A percentile compares a stretch with the other conserved stretches of the same genome.
phyloP scores from a whole-genome alignment of 805 yeast species.

The Starmerella powellii region DNA sequence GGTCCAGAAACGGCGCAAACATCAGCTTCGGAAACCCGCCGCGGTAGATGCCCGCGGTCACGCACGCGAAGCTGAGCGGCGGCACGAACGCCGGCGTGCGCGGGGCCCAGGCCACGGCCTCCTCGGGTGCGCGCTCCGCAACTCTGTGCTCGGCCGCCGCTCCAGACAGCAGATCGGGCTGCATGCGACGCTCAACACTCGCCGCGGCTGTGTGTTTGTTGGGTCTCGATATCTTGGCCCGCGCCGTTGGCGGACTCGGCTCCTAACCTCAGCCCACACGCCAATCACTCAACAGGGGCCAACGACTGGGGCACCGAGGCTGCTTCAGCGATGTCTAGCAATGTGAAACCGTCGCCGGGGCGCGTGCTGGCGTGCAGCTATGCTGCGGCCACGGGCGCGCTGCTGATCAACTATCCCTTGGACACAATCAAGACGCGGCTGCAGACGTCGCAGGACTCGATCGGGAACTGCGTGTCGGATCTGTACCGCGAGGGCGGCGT shows the following conservation, averaged over 20 bases:
- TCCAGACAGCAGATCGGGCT: no score
- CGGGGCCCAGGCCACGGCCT: neutral
- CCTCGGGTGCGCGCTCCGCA: no score
- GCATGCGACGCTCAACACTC: no score
- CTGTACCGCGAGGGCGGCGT: slow-evolving; percentile 54
- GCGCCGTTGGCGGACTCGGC: no score
- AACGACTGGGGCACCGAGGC: neutral
- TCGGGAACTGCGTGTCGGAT: slow-evolving; percentile 43
- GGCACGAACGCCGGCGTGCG: slow-evolving; percentile 11
- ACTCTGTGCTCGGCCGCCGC: no score
- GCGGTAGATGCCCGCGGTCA: slow-evolving; percentile 59
- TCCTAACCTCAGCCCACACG: no score
- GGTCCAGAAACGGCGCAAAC: slow-evolving; percentile 54
- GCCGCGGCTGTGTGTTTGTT: no score
- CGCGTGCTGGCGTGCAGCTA: slow-evolving; percentile 18
- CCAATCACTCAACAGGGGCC: neutral
- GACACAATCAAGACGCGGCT: slow-evolving; percentile 80
- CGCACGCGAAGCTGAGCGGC: slow-evolving; percentile 64
- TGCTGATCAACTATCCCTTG: slow-evolving; percentile 59
- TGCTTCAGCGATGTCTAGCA: neutral
- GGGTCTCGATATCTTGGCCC: no score
- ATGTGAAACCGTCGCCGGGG: slow-evolving; percentile 7
- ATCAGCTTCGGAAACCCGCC: slow-evolving; percentile 80
- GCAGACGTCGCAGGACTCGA: slow-evolving; percentile 56
- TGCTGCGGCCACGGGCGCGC: slow-evolving; percentile 22